Evolutionary conservation across 495 filamentous ascomycete species (phyloP), one percentile per base, ranked within the genome.

Genomic region (Neurospora sp.): DNA sequence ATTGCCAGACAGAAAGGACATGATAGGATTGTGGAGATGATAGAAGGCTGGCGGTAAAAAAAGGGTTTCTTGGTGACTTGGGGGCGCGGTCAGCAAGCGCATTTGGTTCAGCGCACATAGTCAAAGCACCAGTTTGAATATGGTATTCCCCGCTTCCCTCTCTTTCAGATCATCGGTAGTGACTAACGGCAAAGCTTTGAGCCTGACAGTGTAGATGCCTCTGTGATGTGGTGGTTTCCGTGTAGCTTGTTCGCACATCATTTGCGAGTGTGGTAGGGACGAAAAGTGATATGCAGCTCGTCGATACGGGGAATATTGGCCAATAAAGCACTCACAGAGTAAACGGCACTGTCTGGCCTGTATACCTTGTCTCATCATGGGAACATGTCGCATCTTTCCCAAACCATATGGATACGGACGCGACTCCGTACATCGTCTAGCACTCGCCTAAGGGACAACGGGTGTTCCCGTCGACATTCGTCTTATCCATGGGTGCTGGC

Each of bases 1-100:
- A 16, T 76, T 7, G 75, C 75, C 3, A 71, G 68, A 45, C 72
- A 76, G 39, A 68, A 41, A 40, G 75, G 73, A 20, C 69, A 65
- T 39, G 38, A 40, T 0, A 68, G 68, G 48, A 53, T 75, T 3
- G 68, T 68, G 9, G 68, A 72, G 9, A 5, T 72, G 2, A 68
- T 75, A 35, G 74, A 73, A 40, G 38, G 39, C 20, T 70, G 69
- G 74, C 40, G 44, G 71, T 59, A 59, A 70, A 37, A 37, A 61
- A 69, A 40, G 44, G 16, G 53, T 14, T 31, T 37, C 53, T 18
- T 35, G 6, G 14, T 65, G 53, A 18, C 27, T 37, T 65, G 27
- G 27, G 27, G 53, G 12, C 31, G 53, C 27, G 53, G 27, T 37
- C 53, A 37, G 27, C 9, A 35, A 65, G 27, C 12, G 53, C 53